Conservation (phyloP, 2,329 filamentous ascomycete genomes). For the Didymosphaeria variabile region DNA sequence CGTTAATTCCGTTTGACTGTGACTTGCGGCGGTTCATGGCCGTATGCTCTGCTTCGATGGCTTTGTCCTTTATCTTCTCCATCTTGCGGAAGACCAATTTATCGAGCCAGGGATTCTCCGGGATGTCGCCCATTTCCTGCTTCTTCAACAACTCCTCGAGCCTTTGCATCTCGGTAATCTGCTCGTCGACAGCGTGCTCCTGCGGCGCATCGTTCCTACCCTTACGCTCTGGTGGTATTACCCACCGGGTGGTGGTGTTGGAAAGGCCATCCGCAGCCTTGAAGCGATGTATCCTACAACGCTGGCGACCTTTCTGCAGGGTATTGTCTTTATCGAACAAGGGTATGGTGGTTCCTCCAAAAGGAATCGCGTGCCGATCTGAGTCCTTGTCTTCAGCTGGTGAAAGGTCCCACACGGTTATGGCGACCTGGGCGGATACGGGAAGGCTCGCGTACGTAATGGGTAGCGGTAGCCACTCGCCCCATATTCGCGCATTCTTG, state of each 20-base stretch:
- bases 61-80: constrained; percentile 69
- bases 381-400: constrained; percentile 76
- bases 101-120: constrained; percentile 93
- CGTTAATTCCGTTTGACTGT: constrained; percentile 27
- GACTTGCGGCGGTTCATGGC: constrained; percentile 47
- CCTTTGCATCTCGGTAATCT: constrained; percentile 85
- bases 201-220: constrained; percentile 59
- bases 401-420: constrained; percentile 95
- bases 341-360: constrained; percentile 89
- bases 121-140: constrained; percentile 97
- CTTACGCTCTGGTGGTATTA: constrained; percentile 64
- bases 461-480: constrained; percentile 93
- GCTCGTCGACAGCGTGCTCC: constrained; percentile 63
- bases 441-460: constrained; percentile 85
- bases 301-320: constrained; percentile 88
- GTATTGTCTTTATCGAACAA: constrained; percentile 95
- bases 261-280: constrained; percentile 86
- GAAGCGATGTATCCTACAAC: constrained; percentile 84
- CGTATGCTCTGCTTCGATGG: constrained; percentile 45
- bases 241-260: constrained; percentile 78
- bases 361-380: constrained; percentile 82
- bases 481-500: constrained; percentile 79
- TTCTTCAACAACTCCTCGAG: constrained; percentile 94
- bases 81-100: constrained; percentile 91
- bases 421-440: constrained; percentile 81